Evolutionary conservation across 331 rosid species (phyloP).

Genomic region (Rhamnella rubrinervis): DNA sequence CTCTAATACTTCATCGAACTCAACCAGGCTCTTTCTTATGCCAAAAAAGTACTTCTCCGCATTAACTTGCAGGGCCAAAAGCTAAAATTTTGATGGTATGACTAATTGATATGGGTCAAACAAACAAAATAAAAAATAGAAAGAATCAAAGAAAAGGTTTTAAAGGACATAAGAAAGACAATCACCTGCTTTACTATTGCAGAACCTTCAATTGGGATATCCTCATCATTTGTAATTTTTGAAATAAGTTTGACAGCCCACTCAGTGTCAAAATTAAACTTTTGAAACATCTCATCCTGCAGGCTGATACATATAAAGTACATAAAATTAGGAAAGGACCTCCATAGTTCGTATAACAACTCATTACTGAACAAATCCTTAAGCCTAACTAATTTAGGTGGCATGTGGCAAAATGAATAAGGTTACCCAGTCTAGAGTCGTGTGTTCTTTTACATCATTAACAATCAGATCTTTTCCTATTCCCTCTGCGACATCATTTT

Average conservation of each 20-base stretch:
- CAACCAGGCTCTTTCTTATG: slow-evolving; percentile 86
- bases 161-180: slow-evolving; percentile 18
- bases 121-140: slow-evolving; percentile 2
- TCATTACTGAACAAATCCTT: neutral
- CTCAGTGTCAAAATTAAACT: slow-evolving; percentile 93
- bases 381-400: too few relatives aligned
- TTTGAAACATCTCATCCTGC: slow-evolving; percentile 98
- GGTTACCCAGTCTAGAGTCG: neutral
- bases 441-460: neutral
- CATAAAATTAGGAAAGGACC: slow-evolving; percentile 20
- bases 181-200: slow-evolving; percentile 86
- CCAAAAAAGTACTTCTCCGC: slow-evolving; percentile 92
- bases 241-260: slow-evolving; percentile 97
- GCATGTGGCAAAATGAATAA: too few relatives aligned
- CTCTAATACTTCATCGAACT: slow-evolving; percentile 98
- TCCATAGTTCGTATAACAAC: neutral
- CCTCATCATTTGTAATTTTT: slow-evolving; percentile 85
- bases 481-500: neutral
- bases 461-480: neutral
- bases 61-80: slow-evolving; percentile 83
- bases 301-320: slow-evolving; percentile 50
- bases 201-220: slow-evolving; percentile 89
- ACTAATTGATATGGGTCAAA: slow-evolving; percentile 19
- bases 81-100: slow-evolving; percentile 44
- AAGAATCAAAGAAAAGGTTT: slow-evolving; percentile 12